Percentiles rank a stretch among this genome's conserved stretches.
These are phyloP conservation scores for Chiua virens DNA, from an alignment of 768 basidiomycete genomes.

Conservation along the genomic window DNA sequence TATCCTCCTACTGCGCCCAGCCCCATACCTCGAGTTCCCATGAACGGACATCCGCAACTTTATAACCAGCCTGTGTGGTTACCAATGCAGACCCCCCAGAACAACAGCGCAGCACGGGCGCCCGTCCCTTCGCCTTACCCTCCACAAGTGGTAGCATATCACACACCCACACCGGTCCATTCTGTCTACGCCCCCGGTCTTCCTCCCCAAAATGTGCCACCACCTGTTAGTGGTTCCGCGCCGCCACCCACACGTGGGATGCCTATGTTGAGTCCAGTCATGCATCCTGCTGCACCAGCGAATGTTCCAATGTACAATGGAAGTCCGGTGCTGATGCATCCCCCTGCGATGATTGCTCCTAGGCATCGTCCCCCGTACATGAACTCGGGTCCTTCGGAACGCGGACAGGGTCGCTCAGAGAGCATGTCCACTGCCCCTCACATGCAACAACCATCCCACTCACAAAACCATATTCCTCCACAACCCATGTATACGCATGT, in stretches of 20 bases:
- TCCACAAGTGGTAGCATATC: conserved; percentile 64
- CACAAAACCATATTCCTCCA: conserved; percentile 25
- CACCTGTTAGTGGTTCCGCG: conserved; percentile 28
- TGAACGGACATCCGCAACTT: conserved; percentile 61
- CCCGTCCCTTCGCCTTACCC: conserved; percentile 61
- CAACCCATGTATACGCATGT: conserved; percentile 32
- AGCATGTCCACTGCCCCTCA: conserved; percentile 40
- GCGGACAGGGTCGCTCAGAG: conserved; percentile 51
- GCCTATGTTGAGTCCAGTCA: conserved; percentile 71
- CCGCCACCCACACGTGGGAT: conserved; percentile 50
- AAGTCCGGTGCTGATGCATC: conserved; percentile 69
- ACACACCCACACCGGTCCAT: conserved; percentile 47
- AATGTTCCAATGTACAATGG: conserved; percentile 56
- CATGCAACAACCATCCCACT: conserved; percentile 37
- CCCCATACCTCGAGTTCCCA: conserved; percentile 62
- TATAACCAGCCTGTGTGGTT: conserved; percentile 71
- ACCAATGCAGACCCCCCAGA: conserved; percentile 47
- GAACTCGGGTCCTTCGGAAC: conserved; percentile 49
- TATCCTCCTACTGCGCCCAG: conserved; percentile 64
- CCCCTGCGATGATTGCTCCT: conserved; percentile 41
- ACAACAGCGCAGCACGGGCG: conserved; percentile 49
- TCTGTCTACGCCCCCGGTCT: conserved; percentile 49
- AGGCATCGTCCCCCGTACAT: conserved; percentile 37
- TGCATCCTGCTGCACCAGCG: conserved; percentile 52
- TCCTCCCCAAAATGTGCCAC: conserved; percentile 36